Conservation (phyloP, 768 basidiomycete species). For the Podaxis sp. region DNA sequence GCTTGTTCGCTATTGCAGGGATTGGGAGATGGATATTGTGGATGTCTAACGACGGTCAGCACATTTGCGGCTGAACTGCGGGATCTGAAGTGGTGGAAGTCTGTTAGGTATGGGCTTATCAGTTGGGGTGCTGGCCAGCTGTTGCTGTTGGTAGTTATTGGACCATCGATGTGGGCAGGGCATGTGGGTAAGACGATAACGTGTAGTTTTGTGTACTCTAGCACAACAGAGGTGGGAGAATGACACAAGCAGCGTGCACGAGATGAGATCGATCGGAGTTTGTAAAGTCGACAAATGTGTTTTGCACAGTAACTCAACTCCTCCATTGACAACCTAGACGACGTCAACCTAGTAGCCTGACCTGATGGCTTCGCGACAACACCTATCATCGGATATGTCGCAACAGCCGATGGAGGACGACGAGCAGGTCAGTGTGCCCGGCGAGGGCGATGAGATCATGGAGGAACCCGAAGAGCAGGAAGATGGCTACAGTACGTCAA, state of each 20-base stretch:
- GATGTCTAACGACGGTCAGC: constrained; percentile 90
- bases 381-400: constrained; percentile 38
- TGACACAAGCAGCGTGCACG: constrained; percentile 4
- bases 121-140: constrained; percentile 74
- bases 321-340: not conserved
- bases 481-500: constrained; percentile 74
- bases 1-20: constrained; percentile 79
- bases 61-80: constrained; percentile 85
- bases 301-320: constrained; percentile 1
- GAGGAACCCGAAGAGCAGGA: constrained; percentile 76
- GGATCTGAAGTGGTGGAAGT: constrained; percentile 53
- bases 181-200: constrained; percentile 40
- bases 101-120: constrained; percentile 63
- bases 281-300: constrained; percentile 15
- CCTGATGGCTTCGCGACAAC: constrained; percentile 39
- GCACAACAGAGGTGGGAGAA: constrained; percentile 11
- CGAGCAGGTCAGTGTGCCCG: constrained; percentile 55
- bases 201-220: constrained; percentile 42
- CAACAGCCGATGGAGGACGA: constrained; percentile 61
- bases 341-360: constrained; percentile 17
- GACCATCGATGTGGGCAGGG: constrained; percentile 55
- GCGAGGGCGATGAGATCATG: constrained; percentile 76
- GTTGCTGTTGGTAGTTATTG: constrained; percentile 69
- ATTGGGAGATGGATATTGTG: constrained; percentile 89
- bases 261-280: constrained; percentile 23